Evolutionary conservation across 176 grass and related monocot genomes (phyloP).

Genomic region (Eremochloa ophiuroides): DNA sequence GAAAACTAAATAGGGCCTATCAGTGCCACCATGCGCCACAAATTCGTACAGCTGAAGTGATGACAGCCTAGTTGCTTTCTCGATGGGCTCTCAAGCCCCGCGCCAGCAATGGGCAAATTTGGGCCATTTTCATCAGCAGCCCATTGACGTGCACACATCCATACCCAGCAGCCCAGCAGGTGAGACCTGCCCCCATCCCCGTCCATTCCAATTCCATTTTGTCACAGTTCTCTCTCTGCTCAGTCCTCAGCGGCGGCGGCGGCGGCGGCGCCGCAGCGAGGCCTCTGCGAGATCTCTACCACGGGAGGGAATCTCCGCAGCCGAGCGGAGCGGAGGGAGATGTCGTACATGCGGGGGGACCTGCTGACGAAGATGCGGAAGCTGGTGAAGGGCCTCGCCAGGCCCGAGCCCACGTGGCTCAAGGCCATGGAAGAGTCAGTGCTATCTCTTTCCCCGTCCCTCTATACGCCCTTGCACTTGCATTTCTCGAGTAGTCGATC

Average conservation of each 20-base stretch:
- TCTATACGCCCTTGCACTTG: not conserved
- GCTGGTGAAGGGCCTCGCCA: constrained; percentile 78
- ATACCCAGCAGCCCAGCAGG: not conserved
- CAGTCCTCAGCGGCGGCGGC: not conserved
- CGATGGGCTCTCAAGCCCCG: not conserved
- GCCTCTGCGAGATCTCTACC: not conserved
- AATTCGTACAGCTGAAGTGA: no score
- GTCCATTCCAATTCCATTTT: not conserved
- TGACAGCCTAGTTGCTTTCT: no score
- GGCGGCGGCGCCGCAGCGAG: not conserved
- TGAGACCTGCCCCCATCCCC: not conserved
- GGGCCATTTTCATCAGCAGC: not conserved
- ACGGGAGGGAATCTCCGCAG: not conserved
- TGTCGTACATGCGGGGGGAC: constrained; percentile 82
- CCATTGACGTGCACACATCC: not conserved
- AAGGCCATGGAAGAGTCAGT: constrained; percentile 88
- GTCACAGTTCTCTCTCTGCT: not conserved
- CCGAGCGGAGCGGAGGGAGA: not conserved
- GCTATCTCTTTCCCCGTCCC: not conserved
- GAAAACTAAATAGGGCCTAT: no score
- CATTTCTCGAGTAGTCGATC: not conserved
- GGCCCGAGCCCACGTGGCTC: constrained; percentile 67
- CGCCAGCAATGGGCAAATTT: not conserved
- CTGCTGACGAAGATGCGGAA: constrained; percentile 72
- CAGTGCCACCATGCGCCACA: no score